Conservation (phyloP, 768 basidiomycete species). For the Clavaria fumosa region DNA sequence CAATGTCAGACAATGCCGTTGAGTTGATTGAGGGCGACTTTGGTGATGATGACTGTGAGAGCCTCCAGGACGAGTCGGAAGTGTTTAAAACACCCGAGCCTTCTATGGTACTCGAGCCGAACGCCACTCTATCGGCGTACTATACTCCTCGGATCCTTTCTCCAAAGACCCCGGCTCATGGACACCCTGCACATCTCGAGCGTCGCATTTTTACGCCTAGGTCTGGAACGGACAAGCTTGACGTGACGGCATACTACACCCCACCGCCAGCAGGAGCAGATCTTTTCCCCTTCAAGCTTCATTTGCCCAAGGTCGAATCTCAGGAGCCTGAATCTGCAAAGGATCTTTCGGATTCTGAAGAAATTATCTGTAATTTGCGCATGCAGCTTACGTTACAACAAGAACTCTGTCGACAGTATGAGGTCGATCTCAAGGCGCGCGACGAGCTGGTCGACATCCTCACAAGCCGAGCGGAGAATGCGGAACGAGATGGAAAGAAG, state of each 20-base stretch:
- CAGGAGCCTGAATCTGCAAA: too few relatives aligned
- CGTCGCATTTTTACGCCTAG: too few relatives aligned
- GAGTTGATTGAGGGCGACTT: neutral
- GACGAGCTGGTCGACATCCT: slow-evolving; percentile 58
- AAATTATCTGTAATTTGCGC: slow-evolving; percentile 54
- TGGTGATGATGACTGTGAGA: neutral
- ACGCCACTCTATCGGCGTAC: slow-evolving; percentile 63
- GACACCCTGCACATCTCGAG: slow-evolving; percentile 7
- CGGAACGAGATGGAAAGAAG: slow-evolving; percentile 51
- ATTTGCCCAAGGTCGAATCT: too few relatives aligned
- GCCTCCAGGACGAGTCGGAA: neutral
- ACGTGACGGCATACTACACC: slow-evolving; percentile 38
- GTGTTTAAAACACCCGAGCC: slow-evolving; percentile 26
- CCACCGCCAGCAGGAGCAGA: too few relatives aligned
- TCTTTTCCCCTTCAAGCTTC: too few relatives aligned
- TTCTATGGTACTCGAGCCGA: too few relatives aligned
- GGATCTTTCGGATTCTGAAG: slow-evolving; percentile 66
- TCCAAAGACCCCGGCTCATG: slow-evolving; percentile 45
- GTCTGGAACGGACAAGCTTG: slow-evolving; percentile 13
- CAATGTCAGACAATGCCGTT: neutral
- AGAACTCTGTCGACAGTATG: slow-evolving; percentile 63
- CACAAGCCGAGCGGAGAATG: slow-evolving; percentile 32
- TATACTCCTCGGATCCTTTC: slow-evolving; percentile 65
- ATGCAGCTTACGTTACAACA: slow-evolving; percentile 63
- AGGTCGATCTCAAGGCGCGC: slow-evolving; percentile 55